Percentiles rank a stretch among this genome's conserved stretches.
Conservation (phyloP, 2,329 filamentous ascomycete species). For the Metarhizium guizhouense region DNA sequence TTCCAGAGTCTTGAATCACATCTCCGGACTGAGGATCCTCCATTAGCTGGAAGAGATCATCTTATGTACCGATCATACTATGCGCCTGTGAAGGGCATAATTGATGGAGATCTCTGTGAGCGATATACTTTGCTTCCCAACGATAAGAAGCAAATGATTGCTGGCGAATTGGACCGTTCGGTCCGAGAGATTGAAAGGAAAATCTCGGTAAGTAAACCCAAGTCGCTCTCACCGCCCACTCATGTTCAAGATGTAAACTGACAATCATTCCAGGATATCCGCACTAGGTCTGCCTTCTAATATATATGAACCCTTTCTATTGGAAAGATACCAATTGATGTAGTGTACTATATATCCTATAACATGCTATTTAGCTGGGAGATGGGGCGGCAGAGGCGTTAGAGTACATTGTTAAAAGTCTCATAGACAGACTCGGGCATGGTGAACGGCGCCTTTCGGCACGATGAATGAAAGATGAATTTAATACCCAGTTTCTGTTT, state of each 20-base stretch:
- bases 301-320: conserved; percentile 10
- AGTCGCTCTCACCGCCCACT: not conserved
- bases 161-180: conserved; percentile 82
- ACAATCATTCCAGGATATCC: conserved; percentile 37
- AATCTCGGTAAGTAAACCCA: conserved; percentile 54
- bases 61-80: conserved; percentile 95
- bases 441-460: conserved; percentile 13
- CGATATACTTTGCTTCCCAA: conserved; percentile 73
- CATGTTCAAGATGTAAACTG: conserved; percentile 9
- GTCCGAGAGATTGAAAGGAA: conserved; percentile 93
- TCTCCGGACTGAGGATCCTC: conserved; percentile 76
- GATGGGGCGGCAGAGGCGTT: conserved; percentile 18
- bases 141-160: conserved; percentile 93
- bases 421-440: conserved; percentile 16
- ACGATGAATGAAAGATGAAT: conserved; percentile 1
- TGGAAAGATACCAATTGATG: conserved; percentile 1
- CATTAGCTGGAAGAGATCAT: conserved; percentile 86
- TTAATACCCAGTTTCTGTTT: conserved; percentile 9
- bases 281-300: conserved; percentile 50
- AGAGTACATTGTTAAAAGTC: conserved; percentile 16
- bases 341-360: conserved; percentile 14
- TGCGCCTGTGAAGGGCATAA: conserved; percentile 89
- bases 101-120: conserved; percentile 95
- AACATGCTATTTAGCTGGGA: conserved; percentile 17
- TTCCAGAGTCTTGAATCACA: conserved; percentile 92